Evolutionary conservation across 225 moss, liverwort and hornwort genomes (phyloP).

Genomic region (Asterella californica): DNA sequence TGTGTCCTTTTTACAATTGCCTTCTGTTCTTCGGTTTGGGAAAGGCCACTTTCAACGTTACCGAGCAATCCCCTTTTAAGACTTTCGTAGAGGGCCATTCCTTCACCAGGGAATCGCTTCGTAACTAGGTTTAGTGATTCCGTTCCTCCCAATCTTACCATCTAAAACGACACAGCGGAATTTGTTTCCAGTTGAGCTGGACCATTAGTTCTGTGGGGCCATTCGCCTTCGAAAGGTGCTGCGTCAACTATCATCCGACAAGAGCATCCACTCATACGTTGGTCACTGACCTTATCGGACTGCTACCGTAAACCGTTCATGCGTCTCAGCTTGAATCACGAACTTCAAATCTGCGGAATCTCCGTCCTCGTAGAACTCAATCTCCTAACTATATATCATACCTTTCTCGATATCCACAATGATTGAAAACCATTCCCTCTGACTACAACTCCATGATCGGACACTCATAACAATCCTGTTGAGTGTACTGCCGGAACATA

Average conservation of each 20-base stretch:
- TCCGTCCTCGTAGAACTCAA: too few relatives aligned
- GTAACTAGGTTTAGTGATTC: constrained; percentile 74
- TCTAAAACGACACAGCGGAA: too few relatives aligned
- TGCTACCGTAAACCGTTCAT: constrained; percentile 61
- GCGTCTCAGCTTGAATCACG: constrained; percentile 52
- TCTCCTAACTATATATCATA: too few relatives aligned
- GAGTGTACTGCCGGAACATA: constrained; percentile 95
- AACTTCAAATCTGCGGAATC: constrained; percentile 82
- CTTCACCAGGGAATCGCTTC: constrained; percentile 60
- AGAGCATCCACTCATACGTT: too few relatives aligned
- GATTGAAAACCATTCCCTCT: constrained; percentile 64
- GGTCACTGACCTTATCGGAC: constrained; percentile 54
- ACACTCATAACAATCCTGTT: constrained; percentile 87
- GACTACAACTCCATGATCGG: constrained; percentile 88
- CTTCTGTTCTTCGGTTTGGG: constrained; percentile 58
- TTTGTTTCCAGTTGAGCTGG: too few relatives aligned
- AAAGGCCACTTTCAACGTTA: constrained; percentile 72
- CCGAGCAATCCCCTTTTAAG: constrained; percentile 66
- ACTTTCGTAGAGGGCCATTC: constrained; percentile 80
- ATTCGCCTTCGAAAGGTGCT: too few relatives aligned
- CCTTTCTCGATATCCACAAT: constrained; percentile 85
- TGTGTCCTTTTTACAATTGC: constrained; percentile 58
- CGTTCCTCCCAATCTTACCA: constrained; percentile 56
- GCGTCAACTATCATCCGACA: constrained; percentile 65
- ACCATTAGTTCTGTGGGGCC: too few relatives aligned